Base-by-base conservation (phyloP, 2,329 filamentous ascomycete species). In the Talaromyces piceae region DNA sequence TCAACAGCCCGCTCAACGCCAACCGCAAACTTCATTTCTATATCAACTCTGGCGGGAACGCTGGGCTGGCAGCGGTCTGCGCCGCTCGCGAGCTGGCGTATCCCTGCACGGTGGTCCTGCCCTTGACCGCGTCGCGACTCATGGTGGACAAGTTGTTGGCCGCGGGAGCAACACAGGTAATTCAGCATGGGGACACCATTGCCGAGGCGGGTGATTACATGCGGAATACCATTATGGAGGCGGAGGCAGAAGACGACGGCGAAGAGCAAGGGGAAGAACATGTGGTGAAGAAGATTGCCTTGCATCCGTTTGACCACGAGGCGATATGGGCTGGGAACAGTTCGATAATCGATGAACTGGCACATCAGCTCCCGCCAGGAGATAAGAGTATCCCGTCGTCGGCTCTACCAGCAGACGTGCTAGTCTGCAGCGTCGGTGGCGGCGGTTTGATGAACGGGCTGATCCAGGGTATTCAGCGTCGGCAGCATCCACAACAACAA, bases 371-470 rank as follows among this genome's bases (percentile, higher is more conserved):
- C 41, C 69, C 71, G 2, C 55, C 57, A 2, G 58, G 57, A 31
- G 61, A 57, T 28, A 58, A 27, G 67, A 69, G 3, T 67, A 68
- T 1, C 60, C 65, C 37, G 58, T 18, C 4, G 26, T 18, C 1
- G 31, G 59, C 63, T 2, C 56, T 72, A 13, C 72, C 73, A 8
- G 77, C 87, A 3, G 83, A 90, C 60, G 86, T 77, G 3, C 75
- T 95, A 11, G 78, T 93, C 41, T 91, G 87, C 68, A 85, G 78
- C 53, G 87, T 91, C 31, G 89, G 89, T 5, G 89, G 89, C 8
- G 89, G 89, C 13, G 88, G 89, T 0, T 70, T 94, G 20, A 77
- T 95, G 48, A 87, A 84, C 61, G 89, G 89, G 4, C 71, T 95
- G 51, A 80, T 87, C 68, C 75, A 83, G 63, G 87, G 86, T 8